A percentile compares a stretch with the other conserved stretches of the same genome.
phyloP scores from a whole-genome alignment of 331 rosid genomes.

The Stylosanthes scabra region DNA sequence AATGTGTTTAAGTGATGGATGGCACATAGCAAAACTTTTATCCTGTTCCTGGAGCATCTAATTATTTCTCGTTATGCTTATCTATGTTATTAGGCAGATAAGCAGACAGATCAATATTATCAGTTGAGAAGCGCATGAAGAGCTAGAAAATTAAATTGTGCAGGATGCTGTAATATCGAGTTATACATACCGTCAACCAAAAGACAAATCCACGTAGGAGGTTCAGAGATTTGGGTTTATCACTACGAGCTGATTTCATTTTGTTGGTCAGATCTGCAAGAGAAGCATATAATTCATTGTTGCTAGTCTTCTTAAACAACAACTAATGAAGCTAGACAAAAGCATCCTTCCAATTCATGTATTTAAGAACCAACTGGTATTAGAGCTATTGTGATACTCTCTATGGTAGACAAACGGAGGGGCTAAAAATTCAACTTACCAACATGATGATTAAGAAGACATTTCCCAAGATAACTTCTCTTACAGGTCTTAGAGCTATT shows the following conservation, averaged over 20 bases:
- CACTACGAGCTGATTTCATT: conserved; percentile 36
- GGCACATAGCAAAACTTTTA: too few relatives aligned
- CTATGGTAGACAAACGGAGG: too few relatives aligned
- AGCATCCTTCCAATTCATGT: neutral
- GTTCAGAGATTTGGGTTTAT: conserved; percentile 40
- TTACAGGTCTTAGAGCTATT: conserved; percentile 35
- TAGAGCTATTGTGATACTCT: too few relatives aligned
- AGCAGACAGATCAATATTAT: conserved; percentile 4
- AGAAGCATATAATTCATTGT: conserved; percentile 21
- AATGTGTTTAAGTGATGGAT: neutral
- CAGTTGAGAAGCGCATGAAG: conserved; percentile 12
- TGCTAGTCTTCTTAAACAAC: neutral
- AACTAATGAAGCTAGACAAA: conserved; percentile 14
- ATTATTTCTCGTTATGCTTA: too few relatives aligned
- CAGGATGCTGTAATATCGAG: conserved; percentile 4
- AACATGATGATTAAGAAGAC: conserved; percentile 50
- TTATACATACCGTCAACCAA: conserved; percentile 48
- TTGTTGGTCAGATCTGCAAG: conserved; percentile 43
- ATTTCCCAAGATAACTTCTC: conserved; percentile 36
- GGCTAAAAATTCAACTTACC: conserved; percentile 52
- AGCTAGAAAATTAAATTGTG: conserved; percentile 20
- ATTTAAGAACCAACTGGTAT: neutral
- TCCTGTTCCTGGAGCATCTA: too few relatives aligned
- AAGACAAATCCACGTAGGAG: conserved; percentile 54
- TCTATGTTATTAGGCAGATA: conserved; percentile 10